Conservation (phyloP, 2,329 filamentous ascomycete species). For the Penicillium corylophilum region DNA sequence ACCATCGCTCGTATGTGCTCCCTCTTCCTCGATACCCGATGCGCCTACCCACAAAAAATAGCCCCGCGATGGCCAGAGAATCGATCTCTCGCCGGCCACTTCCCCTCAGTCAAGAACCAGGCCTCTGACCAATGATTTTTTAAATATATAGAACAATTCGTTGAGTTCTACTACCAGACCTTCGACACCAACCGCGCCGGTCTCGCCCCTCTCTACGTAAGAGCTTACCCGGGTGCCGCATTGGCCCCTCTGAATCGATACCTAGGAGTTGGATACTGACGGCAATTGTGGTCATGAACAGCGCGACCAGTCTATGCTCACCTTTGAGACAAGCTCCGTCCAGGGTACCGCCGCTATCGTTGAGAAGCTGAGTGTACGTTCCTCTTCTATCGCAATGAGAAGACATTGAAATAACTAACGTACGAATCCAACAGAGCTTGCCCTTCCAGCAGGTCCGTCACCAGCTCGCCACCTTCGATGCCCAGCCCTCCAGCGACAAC, state of each 20-base stretch:
- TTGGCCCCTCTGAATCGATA: neutral
- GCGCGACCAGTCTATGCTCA: constrained; percentile 86
- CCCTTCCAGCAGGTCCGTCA: constrained; percentile 82
- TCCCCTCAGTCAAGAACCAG: neutral
- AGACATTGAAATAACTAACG: neutral
- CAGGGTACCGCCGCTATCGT: constrained; percentile 67
- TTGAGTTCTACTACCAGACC: constrained; percentile 83
- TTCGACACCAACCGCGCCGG: constrained; percentile 71
- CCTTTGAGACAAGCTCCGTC: constrained; percentile 73
- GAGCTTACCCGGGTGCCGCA: constrained; percentile 28
- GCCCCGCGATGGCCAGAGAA: constrained; percentile 5
- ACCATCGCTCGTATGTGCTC: constrained; percentile 41
- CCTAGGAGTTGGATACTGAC: neutral
- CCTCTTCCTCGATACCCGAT: neutral
- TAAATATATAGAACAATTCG: constrained; percentile 71
- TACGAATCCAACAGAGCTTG: constrained; percentile 57
- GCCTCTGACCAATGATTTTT: constrained; percentile 17
- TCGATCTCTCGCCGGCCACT: neutral
- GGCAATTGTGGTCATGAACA: constrained; percentile 38
- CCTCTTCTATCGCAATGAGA: neutral
- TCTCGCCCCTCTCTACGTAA: constrained; percentile 77
- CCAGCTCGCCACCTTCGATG: constrained; percentile 72
- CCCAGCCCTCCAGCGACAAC: constrained; percentile 71
- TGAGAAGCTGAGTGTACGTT: constrained; percentile 75
- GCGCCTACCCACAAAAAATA: constrained; percentile 6